Evolutionary conservation across 805 yeast species (phyloP).

Genomic region (Sporopachydermia quercuum): DNA sequence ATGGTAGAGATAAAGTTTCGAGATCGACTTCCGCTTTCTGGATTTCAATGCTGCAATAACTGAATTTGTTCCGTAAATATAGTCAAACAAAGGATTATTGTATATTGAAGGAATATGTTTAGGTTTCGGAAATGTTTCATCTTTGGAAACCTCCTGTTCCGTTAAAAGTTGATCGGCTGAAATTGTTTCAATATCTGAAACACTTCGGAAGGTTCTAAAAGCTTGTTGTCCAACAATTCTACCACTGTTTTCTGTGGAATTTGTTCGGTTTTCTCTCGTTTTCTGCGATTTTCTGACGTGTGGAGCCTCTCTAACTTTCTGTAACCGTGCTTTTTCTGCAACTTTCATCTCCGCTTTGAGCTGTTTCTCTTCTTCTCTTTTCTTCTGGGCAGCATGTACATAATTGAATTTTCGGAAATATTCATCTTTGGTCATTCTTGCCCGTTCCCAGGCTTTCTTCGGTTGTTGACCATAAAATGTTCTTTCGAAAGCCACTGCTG

Average conservation of each 20-base stretch:
- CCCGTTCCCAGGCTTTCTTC: conserved; percentile 53
- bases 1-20: conserved; percentile 34
- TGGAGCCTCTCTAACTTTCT: conserved; percentile 6
- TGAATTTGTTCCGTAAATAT: conserved; percentile 62
- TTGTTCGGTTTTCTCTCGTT: conserved; percentile 6
- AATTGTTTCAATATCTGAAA: not conserved
- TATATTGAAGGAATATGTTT: conserved; percentile 6
- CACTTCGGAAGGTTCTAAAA: not conserved
- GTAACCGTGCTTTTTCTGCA: conserved; percentile 11
- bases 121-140: not conserved
- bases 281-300: conserved; percentile 3
- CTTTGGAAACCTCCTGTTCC: not conserved
- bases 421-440: conserved; percentile 43
- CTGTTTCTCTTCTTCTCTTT: conserved; percentile 13
- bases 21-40: conserved; percentile 36
- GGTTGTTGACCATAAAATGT: conserved; percentile 25
- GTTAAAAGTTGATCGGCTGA: not conserved
- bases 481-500: conserved; percentile 29
- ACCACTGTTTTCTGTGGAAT: conserved; percentile 6
- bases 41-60: conserved; percentile 56
- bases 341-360: conserved; percentile 11
- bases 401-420: conserved; percentile 56
- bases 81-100: conserved; percentile 41
- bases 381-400: conserved; percentile 38
- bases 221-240: not conserved